A percentile compares a stretch with the other conserved stretches of the same genome.
These are phyloP conservation scores for Lecanosticta acicola DNA, from an alignment of 2,329 filamentous ascomycete species.

Conservation along the genomic window DNA sequence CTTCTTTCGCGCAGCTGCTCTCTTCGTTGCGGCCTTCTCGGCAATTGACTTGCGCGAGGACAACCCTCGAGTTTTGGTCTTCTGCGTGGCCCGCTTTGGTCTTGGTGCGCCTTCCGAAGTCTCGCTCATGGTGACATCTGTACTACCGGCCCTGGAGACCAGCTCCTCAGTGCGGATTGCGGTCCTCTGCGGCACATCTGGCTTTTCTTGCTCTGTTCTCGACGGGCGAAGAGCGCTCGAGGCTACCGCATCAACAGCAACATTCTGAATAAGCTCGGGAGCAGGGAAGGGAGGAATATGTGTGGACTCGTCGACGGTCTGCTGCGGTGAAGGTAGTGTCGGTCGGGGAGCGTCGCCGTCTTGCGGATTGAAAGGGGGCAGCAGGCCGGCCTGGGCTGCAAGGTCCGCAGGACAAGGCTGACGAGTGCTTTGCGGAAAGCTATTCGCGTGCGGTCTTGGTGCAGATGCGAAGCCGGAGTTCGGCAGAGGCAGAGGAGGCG, in stretches of 20 bases:
- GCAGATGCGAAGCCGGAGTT: conserved; percentile 5
- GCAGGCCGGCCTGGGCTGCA: conserved; percentile 13
- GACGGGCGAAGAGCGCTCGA: too few species aligned
- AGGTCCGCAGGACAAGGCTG: conserved; percentile 21
- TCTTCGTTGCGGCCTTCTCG: conserved; percentile 33
- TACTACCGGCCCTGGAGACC: conserved; percentile 19
- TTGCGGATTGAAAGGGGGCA: conserved; percentile 28
- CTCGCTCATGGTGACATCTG: conserved; percentile 22
- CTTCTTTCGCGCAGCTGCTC: conserved; percentile 31
- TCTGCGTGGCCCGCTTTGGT: conserved; percentile 39
- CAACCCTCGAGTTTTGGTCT: conserved; percentile 43
- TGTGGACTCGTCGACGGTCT: conserved; percentile 12
- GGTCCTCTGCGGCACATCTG: conserved; percentile 31
- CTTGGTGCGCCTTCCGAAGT: conserved; percentile 17
- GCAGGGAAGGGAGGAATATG: neutral
- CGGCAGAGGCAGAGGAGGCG: conserved; percentile 8
- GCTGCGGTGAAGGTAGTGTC: conserved; percentile 23
- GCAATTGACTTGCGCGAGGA: conserved; percentile 31
- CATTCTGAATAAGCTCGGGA: too few species aligned
- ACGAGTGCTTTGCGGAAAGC: conserved; percentile 25
- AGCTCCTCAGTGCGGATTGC: conserved; percentile 38
- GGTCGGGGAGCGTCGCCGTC: conserved; percentile 9
- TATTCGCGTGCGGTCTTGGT: conserved; percentile 30
- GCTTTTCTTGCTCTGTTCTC: too few species aligned
- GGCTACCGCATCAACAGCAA: too few species aligned